These are phyloP conservation scores for Uronychia setigera DNA, from an alignment of 73 alveolate species.

Conservation along the genomic window DNA sequence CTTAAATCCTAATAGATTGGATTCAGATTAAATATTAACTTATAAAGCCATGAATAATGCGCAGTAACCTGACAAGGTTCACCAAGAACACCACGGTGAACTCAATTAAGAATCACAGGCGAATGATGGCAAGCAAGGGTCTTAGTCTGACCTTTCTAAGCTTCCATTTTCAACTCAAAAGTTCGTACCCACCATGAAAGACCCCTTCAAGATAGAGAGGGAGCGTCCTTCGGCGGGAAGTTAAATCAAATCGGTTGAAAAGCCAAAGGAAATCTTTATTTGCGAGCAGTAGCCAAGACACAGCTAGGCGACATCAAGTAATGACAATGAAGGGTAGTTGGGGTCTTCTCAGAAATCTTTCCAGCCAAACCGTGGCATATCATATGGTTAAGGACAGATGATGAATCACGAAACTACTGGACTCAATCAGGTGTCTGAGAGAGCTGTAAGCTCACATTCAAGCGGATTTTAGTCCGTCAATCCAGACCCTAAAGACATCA, in stretches of 20 bases:
- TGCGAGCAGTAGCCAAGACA: neutral
- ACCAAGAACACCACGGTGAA: neutral
- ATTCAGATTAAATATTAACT: neutral
- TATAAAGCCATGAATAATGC: neutral
- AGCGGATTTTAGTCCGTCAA: too few relatives aligned
- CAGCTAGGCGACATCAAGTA: too few relatives aligned
- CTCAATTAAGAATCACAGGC: neutral
- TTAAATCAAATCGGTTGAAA: neutral
- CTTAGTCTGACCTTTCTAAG: neutral
- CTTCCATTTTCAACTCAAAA: neutral
- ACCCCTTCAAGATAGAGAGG: neutral
- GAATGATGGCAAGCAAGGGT: neutral
- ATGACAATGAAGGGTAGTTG: too few relatives aligned
- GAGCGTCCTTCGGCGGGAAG: neutral
- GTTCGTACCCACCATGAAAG: neutral
- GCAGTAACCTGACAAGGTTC: neutral
- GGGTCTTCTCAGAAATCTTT: too few relatives aligned
- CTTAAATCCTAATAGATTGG: neutral
- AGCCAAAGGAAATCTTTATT: neutral
- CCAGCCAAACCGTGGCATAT: too few relatives aligned
- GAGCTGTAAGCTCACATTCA: too few relatives aligned
- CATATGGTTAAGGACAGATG: too few relatives aligned
- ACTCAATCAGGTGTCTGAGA: too few relatives aligned
- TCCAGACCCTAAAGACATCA: neutral
- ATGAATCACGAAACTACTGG: too few relatives aligned